Base-by-base conservation (phyloP, 345 rosid species). In the Citrus mangshanensis region DNA sequence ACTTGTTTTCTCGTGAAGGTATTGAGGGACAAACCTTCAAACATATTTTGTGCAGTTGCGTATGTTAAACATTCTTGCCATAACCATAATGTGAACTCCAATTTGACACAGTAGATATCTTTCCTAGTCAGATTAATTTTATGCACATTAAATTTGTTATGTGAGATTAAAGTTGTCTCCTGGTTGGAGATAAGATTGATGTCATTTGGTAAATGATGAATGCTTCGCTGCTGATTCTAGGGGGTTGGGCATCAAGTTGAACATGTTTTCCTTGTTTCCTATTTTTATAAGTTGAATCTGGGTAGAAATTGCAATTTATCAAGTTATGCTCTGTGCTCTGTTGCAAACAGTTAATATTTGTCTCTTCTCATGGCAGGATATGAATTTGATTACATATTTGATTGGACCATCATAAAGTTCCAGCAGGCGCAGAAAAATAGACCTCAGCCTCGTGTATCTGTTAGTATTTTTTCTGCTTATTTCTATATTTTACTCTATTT, bases 381-480 rank as follows among this genome's bases (percentile, higher is more conserved):
- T 85, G 92, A 90, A 71, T 86, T 91, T 76, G 97, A 96, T 85
- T 90, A 85, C 81, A 85, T 93, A 54, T 96, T 91, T 90, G 99
- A 96, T 84, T 96, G 99, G 99, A 93, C 98, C 22, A 89, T 94
- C 77, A 89, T 94, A 56, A 94, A 96, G 93, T 89, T 93, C 85
- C 97, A 94, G 84, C 91, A 92, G 82, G 83, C 96, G 19, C 93
- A 90, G 78, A 95, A 88, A 84, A 76, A 70, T 78, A 89, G 86
- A 89, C 81, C 86, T 83, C 98, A 89, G 82, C 86, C 90, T 82
- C 92, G 86, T 79, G 72, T 78, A 78, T 81, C 92, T 66, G 93
- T 90, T 35, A 86, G 90, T 88, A 70, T 70, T 63, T 56, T n/a
- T 40, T 16, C n/a, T 59, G 10, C 42, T 56, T 35, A 51, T 56